Evolutionary conservation across 441 rosid species (phyloP).

Genomic region (Kokia cookei): DNA sequence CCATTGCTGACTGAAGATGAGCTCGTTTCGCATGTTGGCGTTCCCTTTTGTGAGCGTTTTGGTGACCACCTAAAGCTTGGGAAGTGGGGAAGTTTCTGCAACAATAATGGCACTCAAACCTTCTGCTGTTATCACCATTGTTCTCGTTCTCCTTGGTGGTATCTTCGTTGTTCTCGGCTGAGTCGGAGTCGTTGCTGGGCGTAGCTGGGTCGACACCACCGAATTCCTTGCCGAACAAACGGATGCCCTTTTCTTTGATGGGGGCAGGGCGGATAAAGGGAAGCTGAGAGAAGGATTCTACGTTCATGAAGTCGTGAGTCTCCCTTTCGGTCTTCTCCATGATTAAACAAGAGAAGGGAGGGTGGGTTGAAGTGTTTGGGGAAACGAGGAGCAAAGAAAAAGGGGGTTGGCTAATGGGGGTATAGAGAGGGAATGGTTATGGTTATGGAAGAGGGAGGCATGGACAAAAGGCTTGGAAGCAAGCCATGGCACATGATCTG

Average conservation of each 20-base stretch:
- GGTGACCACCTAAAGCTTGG: constrained; percentile 96
- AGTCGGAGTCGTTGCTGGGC: constrained; percentile 19
- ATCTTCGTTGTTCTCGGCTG: constrained; percentile 14
- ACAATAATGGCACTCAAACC: constrained; percentile 92
- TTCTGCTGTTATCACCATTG: constrained; percentile 37
- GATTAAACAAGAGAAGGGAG: not conserved
- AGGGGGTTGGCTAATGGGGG: constrained; percentile 14
- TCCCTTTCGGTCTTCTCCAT: constrained; percentile 61
- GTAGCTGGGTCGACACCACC: constrained; percentile 23
- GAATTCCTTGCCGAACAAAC: constrained; percentile 85
- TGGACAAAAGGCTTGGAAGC: constrained; percentile 28
- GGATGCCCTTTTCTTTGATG: constrained; percentile 55
- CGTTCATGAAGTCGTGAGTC: constrained; percentile 87
- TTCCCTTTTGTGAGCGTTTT: constrained; percentile 95
- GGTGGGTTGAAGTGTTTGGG: not conserved
- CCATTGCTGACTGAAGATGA: constrained; percentile 52
- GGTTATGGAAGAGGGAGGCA: constrained; percentile 11
- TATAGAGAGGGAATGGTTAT: constrained; percentile 7
- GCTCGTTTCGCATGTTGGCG: constrained; percentile 85
- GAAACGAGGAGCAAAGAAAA: not conserved
- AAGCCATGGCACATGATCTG: constrained; percentile 11
- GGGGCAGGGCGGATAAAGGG: constrained; percentile 85
- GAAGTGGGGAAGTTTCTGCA: constrained; percentile 89
- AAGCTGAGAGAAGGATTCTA: constrained; percentile 75
- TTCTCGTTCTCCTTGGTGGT: constrained; percentile 9